Base-by-base conservation (phyloP, 2,329 filamentous ascomycete species). In the Rutstroemia sp. region DNA sequence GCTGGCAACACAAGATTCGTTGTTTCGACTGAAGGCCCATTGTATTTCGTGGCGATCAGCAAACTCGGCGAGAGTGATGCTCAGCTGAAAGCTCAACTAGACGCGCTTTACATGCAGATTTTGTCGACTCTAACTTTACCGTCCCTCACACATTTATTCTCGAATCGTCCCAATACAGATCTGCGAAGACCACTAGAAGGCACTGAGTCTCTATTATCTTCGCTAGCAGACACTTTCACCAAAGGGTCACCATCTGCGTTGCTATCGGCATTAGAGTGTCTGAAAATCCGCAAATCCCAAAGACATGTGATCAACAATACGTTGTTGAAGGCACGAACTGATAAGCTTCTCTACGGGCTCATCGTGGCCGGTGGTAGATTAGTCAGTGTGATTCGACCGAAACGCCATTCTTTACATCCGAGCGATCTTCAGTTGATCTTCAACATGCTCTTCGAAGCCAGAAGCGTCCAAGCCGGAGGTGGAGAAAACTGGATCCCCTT, bases 381-480 rank as follows among this genome's bases (percentile, higher is more conserved):
- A 5, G 94, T 99, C 62, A 96, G 92, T 68, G 95, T 99, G 39
- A 88, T 97, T 16, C 81, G 94, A 39, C 95, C 95, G 5, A 92
- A 95, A 64, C 89, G 94, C 57, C 94, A 99, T 71, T 96, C 92
- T 0, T 78, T 99, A 2, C 95, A 99, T 65, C 94, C 95, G 0
- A 92, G 92, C 61, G 94, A 99, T 69, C 78, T 99, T 23, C 92
- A 96, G 68, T 81, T 99, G 47, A 92, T 99, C 59, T 99, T 99
- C 78, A 97, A 97, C 69, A 99, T 99, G 95, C 83, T 99, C 2
- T 99, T 99, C 66, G 92, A 95, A 73, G 94, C 92, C 2, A 89
- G 90, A 49, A 88, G 89, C 45, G 87, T 99, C 69, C 92, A 94
- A 69, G 87, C 90, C 19, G 92, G 89, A 5, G 94, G 92, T 19